Evolutionary conservation across 805 yeast genomes (phyloP), one percentile per base, ranked within the genome.

Genomic region (Candida incommunis): DNA sequence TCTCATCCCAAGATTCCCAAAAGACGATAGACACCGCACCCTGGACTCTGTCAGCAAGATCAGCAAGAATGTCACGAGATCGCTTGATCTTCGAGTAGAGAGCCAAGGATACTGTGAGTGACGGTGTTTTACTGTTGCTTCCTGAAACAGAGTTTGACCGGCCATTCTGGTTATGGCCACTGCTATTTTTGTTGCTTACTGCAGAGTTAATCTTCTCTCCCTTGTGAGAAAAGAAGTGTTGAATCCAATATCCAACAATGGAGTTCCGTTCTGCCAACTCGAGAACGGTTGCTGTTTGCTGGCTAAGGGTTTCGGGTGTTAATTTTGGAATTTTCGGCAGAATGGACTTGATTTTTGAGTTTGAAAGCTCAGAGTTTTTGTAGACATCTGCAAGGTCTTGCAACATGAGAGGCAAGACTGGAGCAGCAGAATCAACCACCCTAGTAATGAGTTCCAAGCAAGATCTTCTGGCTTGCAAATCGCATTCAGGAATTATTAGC

Each of bases 1-100:
- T 49, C 23, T 54, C 59, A 43, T 59, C 63, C 63, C 63, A 59
- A 43, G 52, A 47, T 35, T 60, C 61, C 63, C 63, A 59, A 44
- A 60, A 59, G 22, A 61, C 63, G 43, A 47, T 49, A 50, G 58
- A 53, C 23, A 53, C 50, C 21, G 57, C 59, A 23, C 61, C 60
- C 44, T 58, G 60, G 40, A 54, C 46, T 2, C 60, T 46, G 43
- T 54, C 57, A 11, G 54, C 52, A 15, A 56, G 48, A 43, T 56
- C 60, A 22, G 47, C 44, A 37, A 56, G 48, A 18, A 53, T 48
- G 42, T 56, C 59, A 27, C 48, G 35, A 23, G 48, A 46, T 11
- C 47, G 46, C 43, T 53, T 51, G 45, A 53, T 48, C 34, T 49
- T 46, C 7, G 51, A 24, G 44, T 50, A 51, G 15, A 53, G 46